Evolutionary conservation across 177 flowering plant species (phyloP).

Genomic region (Telopea speciosissima): DNA sequence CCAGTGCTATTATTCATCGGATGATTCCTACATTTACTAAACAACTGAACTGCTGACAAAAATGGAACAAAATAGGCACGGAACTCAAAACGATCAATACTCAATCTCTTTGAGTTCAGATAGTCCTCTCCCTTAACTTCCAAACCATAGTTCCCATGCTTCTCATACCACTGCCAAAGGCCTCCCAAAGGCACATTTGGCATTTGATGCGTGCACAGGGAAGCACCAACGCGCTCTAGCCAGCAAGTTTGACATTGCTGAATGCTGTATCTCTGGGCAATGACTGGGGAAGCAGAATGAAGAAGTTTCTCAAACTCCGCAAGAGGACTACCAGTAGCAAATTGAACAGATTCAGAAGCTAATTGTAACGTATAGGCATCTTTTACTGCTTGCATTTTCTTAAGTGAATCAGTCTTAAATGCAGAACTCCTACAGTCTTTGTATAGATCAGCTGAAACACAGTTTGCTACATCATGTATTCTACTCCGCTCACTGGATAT

Average conservation of each 20-base stretch:
- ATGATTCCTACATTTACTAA: constrained; percentile 23
- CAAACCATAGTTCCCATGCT: constrained; percentile 61
- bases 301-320: constrained; percentile 66
- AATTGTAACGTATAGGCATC: constrained; percentile 39
- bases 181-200: constrained; percentile 39
- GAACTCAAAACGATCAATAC: constrained; percentile 25
- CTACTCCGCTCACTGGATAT: constrained; percentile 8
- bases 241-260: constrained; percentile 27
- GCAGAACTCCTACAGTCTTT: constrained; percentile 6
- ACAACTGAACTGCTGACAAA: constrained; percentile 76
- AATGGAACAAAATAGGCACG: constrained; percentile 69
- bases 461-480: not conserved
- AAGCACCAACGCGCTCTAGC: constrained; percentile 14
- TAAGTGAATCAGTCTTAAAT: constrained; percentile 12
- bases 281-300: constrained; percentile 44
- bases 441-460: not conserved
- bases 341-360: constrained; percentile 45
- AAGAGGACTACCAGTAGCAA: constrained; percentile 45
- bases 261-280: constrained; percentile 19
- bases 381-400: constrained; percentile 31
- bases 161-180: constrained; percentile 81
- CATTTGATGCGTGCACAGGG: constrained; percentile 42
- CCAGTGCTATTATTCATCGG: constrained; percentile 6
- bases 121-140: constrained; percentile 51
- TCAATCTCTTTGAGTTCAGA: constrained; percentile 27